phyloP scores from a whole-genome alignment of 306 rosid genomes.

The Ormosia emarginata region DNA sequence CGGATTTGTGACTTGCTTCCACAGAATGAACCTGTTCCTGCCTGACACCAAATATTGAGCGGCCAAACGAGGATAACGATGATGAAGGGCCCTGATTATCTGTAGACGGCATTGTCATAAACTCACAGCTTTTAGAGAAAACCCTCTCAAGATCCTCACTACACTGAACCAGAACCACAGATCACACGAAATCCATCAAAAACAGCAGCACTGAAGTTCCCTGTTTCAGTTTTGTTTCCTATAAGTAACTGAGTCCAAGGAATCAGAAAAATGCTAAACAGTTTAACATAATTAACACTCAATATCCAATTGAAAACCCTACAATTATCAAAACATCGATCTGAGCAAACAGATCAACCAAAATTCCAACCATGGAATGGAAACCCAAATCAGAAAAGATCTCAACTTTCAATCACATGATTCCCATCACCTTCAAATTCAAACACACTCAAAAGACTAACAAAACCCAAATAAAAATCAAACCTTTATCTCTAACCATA shows the following conservation, averaged over 20 bases:
- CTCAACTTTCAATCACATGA: slow-evolving; percentile 20
- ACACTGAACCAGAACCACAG: slow-evolving; percentile 6
- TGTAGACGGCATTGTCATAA: slow-evolving; percentile 51
- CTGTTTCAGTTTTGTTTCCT: slow-evolving; percentile 20
- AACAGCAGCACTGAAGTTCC: slow-evolving; percentile 29
- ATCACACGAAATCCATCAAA: slow-evolving; percentile 41
- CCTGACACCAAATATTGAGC: slow-evolving; percentile 60
- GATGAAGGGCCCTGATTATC: slow-evolving; percentile 57
- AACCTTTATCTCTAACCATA: not conserved
- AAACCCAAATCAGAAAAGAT: slow-evolving; percentile 31
- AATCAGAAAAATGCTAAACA: slow-evolving; percentile 1
- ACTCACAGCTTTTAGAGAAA: slow-evolving; percentile 21
- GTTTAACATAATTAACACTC: not conserved
- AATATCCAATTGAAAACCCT: slow-evolving; percentile 1
- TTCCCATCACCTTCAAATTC: not conserved
- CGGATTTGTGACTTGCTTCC: slow-evolving; percentile 49
- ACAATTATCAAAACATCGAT: slow-evolving; percentile 13
- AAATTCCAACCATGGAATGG: slow-evolving; percentile 5
- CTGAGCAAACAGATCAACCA: slow-evolving; percentile 25
- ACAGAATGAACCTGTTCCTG: slow-evolving; percentile 63
- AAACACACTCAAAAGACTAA: not conserved
- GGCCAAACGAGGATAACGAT: slow-evolving; percentile 49
- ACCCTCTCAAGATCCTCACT: slow-evolving; percentile 19
- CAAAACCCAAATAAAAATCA: slow-evolving; percentile 21
- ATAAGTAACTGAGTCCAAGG: slow-evolving; percentile 15